phyloP scores from a whole-genome alignment of 176 grass and related monocot genomes.

The Oryza longistaminata region DNA sequence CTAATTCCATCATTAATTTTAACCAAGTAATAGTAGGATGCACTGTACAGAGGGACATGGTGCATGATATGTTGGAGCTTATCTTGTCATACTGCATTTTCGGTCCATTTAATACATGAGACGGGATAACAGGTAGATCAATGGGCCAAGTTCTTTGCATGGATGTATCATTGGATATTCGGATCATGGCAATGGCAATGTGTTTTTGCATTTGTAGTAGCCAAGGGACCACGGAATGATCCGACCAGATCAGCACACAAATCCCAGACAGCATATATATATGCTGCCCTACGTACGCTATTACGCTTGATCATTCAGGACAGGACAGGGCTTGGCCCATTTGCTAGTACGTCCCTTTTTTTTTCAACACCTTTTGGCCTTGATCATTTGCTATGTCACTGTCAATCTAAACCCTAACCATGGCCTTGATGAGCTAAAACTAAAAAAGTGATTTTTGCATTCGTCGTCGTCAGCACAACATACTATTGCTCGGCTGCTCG shows the following conservation, averaged over 20 bases:
- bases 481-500: too few relatives aligned
- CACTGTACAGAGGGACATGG: neutral
- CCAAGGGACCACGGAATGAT: slow-evolving; percentile 17
- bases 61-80: neutral
- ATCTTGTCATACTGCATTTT: neutral
- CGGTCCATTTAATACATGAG: neutral
- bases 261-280: neutral
- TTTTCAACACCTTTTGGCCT: neutral
- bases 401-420: neutral
- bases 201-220: neutral
- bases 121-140: neutral
- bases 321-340: neutral
- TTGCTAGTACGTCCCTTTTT: neutral
- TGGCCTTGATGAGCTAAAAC: neutral
- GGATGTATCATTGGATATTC: neutral
- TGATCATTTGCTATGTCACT: neutral
- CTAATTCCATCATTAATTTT: neutral
- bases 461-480: too few relatives aligned
- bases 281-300: neutral
- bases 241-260: neutral
- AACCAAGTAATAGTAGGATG: too few relatives aligned
- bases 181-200: neutral
- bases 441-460: too few relatives aligned
- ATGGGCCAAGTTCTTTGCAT: neutral
- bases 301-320: neutral